A percentile compares a stretch with the other conserved stretches of the same genome.
These are phyloP conservation scores for Rhododendron henanense DNA, from an alignment of 148 eudicot genomes.

Conservation along the genomic window DNA sequence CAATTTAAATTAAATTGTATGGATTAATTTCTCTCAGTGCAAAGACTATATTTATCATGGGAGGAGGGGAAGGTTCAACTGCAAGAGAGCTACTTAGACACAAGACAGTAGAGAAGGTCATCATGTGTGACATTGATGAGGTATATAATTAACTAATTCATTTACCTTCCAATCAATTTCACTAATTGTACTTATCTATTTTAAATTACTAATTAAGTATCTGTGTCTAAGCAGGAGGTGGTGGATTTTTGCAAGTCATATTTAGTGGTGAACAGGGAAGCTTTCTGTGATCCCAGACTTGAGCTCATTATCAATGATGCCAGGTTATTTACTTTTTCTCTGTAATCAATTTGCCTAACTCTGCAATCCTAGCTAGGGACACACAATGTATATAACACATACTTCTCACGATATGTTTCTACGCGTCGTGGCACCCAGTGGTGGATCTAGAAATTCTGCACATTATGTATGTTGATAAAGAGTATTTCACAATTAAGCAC, in stretches of 20 bases:
- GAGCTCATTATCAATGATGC: slow-evolving; percentile 87
- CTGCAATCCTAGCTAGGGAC: not conserved
- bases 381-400: not conserved
- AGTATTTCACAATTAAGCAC: not conserved
- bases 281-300: slow-evolving; percentile 77
- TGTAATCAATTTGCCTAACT: not conserved
- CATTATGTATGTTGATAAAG: not conserved
- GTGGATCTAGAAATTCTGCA: not conserved
- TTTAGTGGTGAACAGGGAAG: slow-evolving; percentile 67
- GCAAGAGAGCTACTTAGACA: slow-evolving; percentile 86
- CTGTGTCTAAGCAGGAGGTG: slow-evolving; percentile 51
- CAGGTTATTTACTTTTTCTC: slow-evolving; percentile 30
- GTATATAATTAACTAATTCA: slow-evolving; percentile 14
- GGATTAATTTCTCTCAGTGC: slow-evolving; percentile 41
- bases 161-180: not conserved
- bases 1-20: not conserved
- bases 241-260: slow-evolving; percentile 87
- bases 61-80: slow-evolving; percentile 98
- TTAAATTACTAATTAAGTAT: not conserved
- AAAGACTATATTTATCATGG: slow-evolving; percentile 73
- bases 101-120: slow-evolving; percentile 58
- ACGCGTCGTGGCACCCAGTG: too few relatives aligned
- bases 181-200: not conserved
- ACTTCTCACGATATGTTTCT: not conserved
- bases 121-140: slow-evolving; percentile 97